Evolutionary conservation across 2,329 filamentous ascomycete genomes (phyloP), one percentile per base, ranked within the genome.

Genomic region (Calonectria pseudoturangicola): DNA sequence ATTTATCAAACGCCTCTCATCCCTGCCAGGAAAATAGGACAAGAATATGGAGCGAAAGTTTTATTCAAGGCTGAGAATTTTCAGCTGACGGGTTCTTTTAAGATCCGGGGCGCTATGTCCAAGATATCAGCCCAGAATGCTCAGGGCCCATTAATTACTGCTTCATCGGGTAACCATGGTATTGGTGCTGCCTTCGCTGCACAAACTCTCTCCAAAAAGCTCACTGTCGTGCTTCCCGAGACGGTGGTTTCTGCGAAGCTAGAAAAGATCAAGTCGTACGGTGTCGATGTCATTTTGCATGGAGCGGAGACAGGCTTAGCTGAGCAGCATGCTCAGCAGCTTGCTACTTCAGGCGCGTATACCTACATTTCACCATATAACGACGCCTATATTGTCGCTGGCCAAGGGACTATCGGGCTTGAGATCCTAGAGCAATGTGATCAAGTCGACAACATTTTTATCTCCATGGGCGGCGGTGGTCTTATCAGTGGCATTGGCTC

Each of bases 31-130:
- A 60, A 60, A 18, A 39, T 36, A 7, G 54, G 54, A 43, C 54
- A 60, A 41, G 54, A 60, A 18, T 36, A 41, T 41, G 33, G 36
- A 16, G 54, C 33, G 4, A 60, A 60, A 12, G 54, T 60, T 5
- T 4, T 60, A 3, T 79, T 80, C 74, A 80, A 80, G 28, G 77
- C 76, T 1, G 78, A 80, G 30, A 80, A 80, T 45, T 78, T 79
- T 13, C 77, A 79, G 43, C 70, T 78, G 30, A 80, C 78, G 0
- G 78, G 77, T 21, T 80, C 78, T 12, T 79, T 80, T 73, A 80
- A 80, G 56, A 18, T 79, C 13, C 72, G 78, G 4, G 78, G 78
- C n/a, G 78, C 78, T 43, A 79, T 74, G 68, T 75, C 78, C 65
- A 80, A 79, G 39, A 73, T 80, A 39, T 79, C 78, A 12, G 73